Evolutionary conservation across 2,329 filamentous ascomycete genomes (phyloP).

Genomic region (Fusarium albidum): DNA sequence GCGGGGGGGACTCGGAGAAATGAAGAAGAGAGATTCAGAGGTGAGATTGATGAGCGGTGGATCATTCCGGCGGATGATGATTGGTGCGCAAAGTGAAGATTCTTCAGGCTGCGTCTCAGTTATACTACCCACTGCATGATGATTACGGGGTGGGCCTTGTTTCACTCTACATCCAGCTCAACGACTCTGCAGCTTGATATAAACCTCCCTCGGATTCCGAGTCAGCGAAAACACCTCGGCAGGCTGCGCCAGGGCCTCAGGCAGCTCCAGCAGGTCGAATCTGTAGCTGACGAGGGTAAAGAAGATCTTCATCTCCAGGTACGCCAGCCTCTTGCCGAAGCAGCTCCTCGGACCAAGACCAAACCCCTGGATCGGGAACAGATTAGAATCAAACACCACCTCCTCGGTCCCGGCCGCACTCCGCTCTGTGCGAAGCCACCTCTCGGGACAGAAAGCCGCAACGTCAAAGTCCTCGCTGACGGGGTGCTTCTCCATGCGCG

Average conservation of each 20-base stretch:
- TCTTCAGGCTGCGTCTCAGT: too few species aligned
- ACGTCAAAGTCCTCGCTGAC: slow-evolving; percentile 2
- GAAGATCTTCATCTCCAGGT: slow-evolving; percentile 41
- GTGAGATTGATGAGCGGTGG: neutral
- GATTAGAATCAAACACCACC: slow-evolving; percentile 39
- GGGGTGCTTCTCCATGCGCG: neutral
- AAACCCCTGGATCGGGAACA: slow-evolving; percentile 46
- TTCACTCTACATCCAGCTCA: too few species aligned
- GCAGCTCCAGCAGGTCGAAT: too few species aligned
- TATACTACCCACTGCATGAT: too few species aligned
- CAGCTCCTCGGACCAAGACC: slow-evolving; percentile 47
- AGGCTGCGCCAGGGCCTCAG: too few species aligned
- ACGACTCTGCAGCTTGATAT: too few species aligned
- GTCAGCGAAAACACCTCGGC: too few species aligned
- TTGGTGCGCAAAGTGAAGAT: slow-evolving; percentile 4
- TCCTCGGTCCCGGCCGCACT: neutral
- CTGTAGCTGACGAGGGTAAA: too few species aligned
- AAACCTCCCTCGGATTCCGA: too few species aligned
- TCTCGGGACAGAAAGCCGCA: slow-evolving; percentile 15
- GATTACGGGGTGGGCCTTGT: too few species aligned
- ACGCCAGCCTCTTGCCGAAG: slow-evolving; percentile 45
- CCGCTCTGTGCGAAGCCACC: slow-evolving; percentile 11
- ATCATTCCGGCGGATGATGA: neutral
- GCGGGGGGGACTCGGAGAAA: neutral
- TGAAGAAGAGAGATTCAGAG: neutral